Conservation (phyloP, 1,284 basidiomycete genomes). For the Ceratobasidium sp. region DNA sequence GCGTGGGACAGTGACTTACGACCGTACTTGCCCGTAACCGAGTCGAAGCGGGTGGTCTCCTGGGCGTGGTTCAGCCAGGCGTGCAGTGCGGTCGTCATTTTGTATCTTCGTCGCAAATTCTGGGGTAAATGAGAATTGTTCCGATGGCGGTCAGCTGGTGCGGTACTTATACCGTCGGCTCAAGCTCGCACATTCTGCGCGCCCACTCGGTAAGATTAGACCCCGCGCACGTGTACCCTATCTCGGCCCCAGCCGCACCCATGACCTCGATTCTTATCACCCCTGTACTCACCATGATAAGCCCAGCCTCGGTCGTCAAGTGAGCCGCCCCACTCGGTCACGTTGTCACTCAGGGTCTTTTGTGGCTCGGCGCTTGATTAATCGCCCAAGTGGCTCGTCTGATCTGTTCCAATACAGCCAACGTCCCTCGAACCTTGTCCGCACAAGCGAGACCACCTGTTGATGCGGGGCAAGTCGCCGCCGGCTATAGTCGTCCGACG, state of each 20-base stretch:
- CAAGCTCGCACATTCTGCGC: constrained; percentile 27
- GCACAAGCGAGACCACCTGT: too few relatives aligned
- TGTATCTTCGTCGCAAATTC: background rate
- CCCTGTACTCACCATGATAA: background rate
- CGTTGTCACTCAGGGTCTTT: too few relatives aligned
- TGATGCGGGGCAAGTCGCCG: too few relatives aligned
- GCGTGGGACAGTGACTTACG: constrained; percentile 1
- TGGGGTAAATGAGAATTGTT: background rate
- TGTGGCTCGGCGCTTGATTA: too few relatives aligned
- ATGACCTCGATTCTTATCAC: constrained; percentile 18
- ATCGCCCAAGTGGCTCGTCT: too few relatives aligned
- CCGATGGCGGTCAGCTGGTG: constrained; percentile 1
- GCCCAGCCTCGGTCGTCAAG: background rate
- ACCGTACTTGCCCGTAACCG: constrained; percentile 33
- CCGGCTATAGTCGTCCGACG: too few relatives aligned
- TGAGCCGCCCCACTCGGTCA: too few relatives aligned
- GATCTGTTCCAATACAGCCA: too few relatives aligned
- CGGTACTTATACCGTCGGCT: constrained; percentile 30
- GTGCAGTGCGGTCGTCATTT: constrained; percentile 25
- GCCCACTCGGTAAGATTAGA: constrained; percentile 16
- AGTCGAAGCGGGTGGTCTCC: constrained; percentile 30
- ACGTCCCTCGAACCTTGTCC: too few relatives aligned
- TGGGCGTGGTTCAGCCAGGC: constrained; percentile 30
- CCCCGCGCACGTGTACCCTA: constrained; percentile 9
- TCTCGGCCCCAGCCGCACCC: background rate